Evolutionary conservation across 202 grass and related monocot species (phyloP).

Genomic region (Miscanthus sacchariflorus): DNA sequence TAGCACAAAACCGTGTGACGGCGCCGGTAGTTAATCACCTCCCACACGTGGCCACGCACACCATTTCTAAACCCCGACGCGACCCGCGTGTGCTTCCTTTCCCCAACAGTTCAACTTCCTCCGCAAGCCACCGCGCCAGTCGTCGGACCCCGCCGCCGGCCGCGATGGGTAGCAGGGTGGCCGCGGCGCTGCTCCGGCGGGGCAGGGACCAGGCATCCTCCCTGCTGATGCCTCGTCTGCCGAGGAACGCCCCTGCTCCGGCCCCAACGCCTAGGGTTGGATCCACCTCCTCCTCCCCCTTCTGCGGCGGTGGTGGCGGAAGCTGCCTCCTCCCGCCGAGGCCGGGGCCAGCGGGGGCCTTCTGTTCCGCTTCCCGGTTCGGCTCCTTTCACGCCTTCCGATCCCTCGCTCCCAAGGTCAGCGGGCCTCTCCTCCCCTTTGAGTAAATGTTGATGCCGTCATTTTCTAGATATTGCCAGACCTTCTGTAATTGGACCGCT

Average conservation of each 20-base stretch:
- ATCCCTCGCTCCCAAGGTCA: constrained; percentile 65
- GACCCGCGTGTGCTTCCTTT: neutral
- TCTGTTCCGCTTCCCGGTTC: constrained; percentile 37
- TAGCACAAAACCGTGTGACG: neutral
- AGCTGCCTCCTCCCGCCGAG: constrained; percentile 16
- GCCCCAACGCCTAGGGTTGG: constrained; percentile 50
- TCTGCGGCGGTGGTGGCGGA: constrained; percentile 11
- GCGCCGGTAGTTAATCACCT: neutral
- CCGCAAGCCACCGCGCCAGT: constrained; percentile 1
- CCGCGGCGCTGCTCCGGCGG: constrained; percentile 71
- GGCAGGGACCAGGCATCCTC: constrained; percentile 45
- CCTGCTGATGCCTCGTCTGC: constrained; percentile 45
- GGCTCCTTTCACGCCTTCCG: constrained; percentile 66
- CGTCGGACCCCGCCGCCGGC: constrained; percentile 24
- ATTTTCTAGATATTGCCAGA: neutral
- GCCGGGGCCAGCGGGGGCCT: constrained; percentile 18
- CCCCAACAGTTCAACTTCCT: constrained; percentile 19
- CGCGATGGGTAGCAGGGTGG: constrained; percentile 64
- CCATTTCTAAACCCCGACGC: constrained; percentile 26
- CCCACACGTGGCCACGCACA: neutral
- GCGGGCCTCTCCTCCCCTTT: neutral
- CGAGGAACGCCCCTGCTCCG: constrained; percentile 29
- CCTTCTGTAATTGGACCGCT: neutral
- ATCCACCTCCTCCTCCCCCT: constrained; percentile 8
- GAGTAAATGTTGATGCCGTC: neutral